Evolutionary conservation across 345 rosid species (phyloP).

Genomic region (Linum usitatissimum): DNA sequence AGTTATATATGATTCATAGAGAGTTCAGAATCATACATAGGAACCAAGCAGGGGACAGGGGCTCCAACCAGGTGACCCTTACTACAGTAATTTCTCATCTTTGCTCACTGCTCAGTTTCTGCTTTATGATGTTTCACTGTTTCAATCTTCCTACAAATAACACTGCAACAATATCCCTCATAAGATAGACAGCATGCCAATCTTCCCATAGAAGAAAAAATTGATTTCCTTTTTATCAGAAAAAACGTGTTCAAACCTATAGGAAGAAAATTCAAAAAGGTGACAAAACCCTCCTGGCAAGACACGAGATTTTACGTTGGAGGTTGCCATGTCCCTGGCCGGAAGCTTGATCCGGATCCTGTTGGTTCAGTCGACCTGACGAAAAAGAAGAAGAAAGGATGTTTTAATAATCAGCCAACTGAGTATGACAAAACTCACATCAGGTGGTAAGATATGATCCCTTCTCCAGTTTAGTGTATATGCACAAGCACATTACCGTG

Average conservation of each 20-base stretch:
- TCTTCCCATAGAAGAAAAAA: not conserved
- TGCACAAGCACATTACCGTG: slow-evolving; percentile 29
- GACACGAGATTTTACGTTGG: slow-evolving; percentile 39
- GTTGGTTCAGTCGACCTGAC: slow-evolving; percentile 69
- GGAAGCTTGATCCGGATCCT: slow-evolving; percentile 74
- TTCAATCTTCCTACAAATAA: no score
- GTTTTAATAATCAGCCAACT: not conserved
- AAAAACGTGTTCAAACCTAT: not conserved
- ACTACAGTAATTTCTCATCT: no score
- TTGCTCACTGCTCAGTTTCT: no score
- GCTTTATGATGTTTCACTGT: no score
- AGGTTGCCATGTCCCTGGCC: slow-evolving; percentile 96
- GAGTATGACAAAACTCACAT: not conserved
- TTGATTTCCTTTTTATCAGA: not conserved
- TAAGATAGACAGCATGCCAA: not conserved
- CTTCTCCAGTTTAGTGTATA: not conserved
- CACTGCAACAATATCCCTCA: not conserved
- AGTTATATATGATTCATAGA: no score
- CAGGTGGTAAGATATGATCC: not conserved
- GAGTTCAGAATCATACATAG: no score
- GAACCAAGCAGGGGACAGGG: no score
- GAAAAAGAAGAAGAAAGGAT: not conserved
- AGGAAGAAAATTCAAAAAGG: not conserved
- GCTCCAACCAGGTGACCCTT: no score
- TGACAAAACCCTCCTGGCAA: not conserved